Conservation (phyloP, 768 basidiomycete genomes). For the Kwoniella dendrophila region DNA sequence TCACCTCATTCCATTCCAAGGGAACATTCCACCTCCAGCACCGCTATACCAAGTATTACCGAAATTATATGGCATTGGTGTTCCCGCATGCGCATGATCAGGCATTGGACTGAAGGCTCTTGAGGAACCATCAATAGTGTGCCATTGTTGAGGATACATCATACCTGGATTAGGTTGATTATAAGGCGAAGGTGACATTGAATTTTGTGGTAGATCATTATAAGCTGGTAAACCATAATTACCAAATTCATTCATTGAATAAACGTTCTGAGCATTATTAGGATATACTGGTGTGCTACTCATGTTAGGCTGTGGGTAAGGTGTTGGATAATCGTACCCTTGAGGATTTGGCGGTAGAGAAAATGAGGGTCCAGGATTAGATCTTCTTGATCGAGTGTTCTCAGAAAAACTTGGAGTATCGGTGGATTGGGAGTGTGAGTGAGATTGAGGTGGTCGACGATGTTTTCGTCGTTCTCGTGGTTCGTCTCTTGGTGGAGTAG, state of each 20-base stretch:
- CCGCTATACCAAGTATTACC: slow-evolving; percentile 22
- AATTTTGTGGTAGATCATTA: slow-evolving; percentile 10
- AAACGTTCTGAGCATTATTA: slow-evolving; percentile 9
- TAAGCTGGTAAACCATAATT: slow-evolving; percentile 26
- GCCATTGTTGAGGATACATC: background rate
- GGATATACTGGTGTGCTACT: slow-evolving; percentile 3
- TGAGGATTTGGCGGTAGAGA: slow-evolving; percentile 15
- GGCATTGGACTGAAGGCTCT: slow-evolving; percentile 11
- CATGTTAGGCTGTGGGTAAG: slow-evolving; percentile 1
- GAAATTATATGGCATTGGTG: slow-evolving; percentile 18
- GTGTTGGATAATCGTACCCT: slow-evolving; percentile 8
- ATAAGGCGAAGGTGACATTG: slow-evolving; percentile 15
- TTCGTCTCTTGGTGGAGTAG: background rate
- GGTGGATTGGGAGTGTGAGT: background rate
- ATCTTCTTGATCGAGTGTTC: background rate
- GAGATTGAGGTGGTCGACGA: slow-evolving; percentile 6
- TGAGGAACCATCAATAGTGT: background rate
- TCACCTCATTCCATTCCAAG: slow-evolving; percentile 21
- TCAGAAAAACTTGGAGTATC: slow-evolving; percentile 9
- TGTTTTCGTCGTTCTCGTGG: slow-evolving; percentile 6
- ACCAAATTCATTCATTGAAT: slow-evolving; percentile 7
- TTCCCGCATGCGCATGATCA: background rate
- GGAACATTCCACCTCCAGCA: slow-evolving; percentile 11
- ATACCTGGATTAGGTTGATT: slow-evolving; percentile 6
- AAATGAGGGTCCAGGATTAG: slow-evolving; percentile 4